Percentiles rank a stretch among this genome's conserved stretches.
These are phyloP conservation scores for Talaromyces sp. DNA, from an alignment of 2,329 filamentous ascomycete species.

Conservation along the genomic window DNA sequence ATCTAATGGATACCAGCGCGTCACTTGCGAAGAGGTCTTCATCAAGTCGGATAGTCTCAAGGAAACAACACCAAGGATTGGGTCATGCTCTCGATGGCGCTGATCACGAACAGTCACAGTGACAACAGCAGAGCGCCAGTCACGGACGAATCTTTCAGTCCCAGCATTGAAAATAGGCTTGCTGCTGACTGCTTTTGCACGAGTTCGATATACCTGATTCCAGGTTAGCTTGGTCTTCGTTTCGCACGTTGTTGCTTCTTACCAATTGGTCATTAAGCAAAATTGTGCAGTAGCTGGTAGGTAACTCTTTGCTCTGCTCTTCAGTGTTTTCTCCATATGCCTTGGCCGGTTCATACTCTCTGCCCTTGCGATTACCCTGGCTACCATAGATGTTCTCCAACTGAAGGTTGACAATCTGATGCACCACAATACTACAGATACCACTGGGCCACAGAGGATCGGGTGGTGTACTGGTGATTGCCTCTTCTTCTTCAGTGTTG, in stretches of 20 bases:
- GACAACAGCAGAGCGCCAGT: conserved; percentile 85
- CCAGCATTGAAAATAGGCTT: conserved; percentile 97
- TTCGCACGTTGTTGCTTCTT: conserved; percentile 24
- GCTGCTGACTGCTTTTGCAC: conserved; percentile 87
- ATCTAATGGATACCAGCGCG: conserved; percentile 93
- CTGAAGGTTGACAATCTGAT: conserved; percentile 93
- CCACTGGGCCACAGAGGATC: conserved; percentile 96
- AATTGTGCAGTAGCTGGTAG: conserved; percentile 92
- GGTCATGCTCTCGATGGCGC: conserved; percentile 87
- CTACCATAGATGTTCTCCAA: conserved; percentile 88
- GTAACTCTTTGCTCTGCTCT: conserved; percentile 73
- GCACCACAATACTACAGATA: conserved; percentile 78
- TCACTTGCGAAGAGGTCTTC: conserved; percentile 79
- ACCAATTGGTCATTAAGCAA: conserved; percentile 80
- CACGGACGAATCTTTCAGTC: conserved; percentile 86
- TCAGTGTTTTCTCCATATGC: conserved; percentile 81
- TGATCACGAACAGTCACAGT: conserved; percentile 87
- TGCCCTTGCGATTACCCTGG: conserved; percentile 73
- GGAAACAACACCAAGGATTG: conserved; percentile 87
- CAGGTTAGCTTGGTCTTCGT: neutral
- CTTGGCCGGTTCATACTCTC: conserved; percentile 85
- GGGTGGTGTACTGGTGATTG: conserved; percentile 82
- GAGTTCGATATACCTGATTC: conserved; percentile 74
- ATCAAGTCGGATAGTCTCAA: conserved; percentile 85
- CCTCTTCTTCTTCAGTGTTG: conserved; percentile 72